phyloP scores from a whole-genome alignment of 129 eudicot genomes.

The Daucus carota region DNA sequence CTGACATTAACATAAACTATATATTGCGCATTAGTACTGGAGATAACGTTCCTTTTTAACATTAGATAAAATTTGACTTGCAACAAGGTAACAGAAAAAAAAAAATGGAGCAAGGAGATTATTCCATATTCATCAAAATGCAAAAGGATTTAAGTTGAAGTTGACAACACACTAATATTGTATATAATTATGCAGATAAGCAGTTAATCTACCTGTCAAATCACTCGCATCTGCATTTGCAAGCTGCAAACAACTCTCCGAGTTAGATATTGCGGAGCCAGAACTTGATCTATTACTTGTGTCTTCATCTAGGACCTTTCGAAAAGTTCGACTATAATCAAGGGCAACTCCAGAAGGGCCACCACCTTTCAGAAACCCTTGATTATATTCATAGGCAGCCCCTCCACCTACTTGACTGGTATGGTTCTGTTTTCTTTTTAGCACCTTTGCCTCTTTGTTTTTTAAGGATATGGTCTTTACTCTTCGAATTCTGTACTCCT shows the following conservation, averaged over 20 bases:
- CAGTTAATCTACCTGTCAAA: conserved; percentile 53
- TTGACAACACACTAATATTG: not conserved
- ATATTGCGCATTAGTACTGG: not conserved
- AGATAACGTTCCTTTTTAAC: not conserved
- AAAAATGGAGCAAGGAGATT: not conserved
- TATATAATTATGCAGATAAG: not conserved
- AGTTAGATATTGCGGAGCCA: conserved; percentile 93
- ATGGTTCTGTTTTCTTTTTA: conserved; percentile 60
- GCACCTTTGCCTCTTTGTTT: conserved; percentile 67
- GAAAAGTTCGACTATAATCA: conserved; percentile 40
- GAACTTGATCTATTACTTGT: conserved; percentile 91
- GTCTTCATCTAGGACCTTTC: conserved; percentile 69
- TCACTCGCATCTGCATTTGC: conserved; percentile 89
- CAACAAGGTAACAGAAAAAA: not conserved
- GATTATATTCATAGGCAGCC: conserved; percentile 31
- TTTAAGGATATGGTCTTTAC: conserved; percentile 53
- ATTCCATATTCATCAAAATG: not conserved
- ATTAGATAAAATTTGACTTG: not conserved
- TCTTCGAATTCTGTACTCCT: conserved; percentile 53
- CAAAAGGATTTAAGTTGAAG: not conserved
- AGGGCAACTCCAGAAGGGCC: conserved; percentile 19
- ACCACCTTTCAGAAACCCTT: conserved; percentile 41
- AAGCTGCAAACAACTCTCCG: conserved; percentile 84
- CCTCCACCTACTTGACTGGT: conserved; percentile 33
- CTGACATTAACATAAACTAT: not conserved